Conservation (phyloP, 2,329 filamentous ascomycete species). For the Aspergillus sp. region DNA sequence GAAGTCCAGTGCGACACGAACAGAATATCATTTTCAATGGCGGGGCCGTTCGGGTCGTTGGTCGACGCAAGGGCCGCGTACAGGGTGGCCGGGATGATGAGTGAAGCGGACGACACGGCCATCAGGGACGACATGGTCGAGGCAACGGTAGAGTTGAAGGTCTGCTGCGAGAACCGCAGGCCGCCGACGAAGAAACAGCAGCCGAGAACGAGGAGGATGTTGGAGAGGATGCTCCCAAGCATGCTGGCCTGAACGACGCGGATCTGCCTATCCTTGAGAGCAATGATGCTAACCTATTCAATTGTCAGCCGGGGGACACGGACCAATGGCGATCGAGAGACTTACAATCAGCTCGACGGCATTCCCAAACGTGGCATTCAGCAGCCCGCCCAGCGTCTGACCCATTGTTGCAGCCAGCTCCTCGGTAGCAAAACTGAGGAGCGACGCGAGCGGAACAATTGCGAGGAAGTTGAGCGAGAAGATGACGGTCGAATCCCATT, state of each 20-base stretch:
- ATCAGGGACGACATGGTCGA: slow-evolving; percentile 57
- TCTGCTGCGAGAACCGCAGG: slow-evolving; percentile 59
- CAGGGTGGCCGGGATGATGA: slow-evolving; percentile 69
- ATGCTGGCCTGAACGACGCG: slow-evolving; percentile 96
- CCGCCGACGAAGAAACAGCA: slow-evolving; percentile 74
- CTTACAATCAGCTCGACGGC: slow-evolving; percentile 59
- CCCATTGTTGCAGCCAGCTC: slow-evolving; percentile 52
- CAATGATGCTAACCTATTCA: slow-evolving; percentile 76
- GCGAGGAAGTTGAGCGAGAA: slow-evolving; percentile 57
- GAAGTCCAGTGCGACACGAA: slow-evolving; percentile 66
- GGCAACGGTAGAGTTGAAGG: slow-evolving; percentile 42
- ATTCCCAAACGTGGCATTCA: slow-evolving; percentile 60
- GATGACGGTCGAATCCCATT: slow-evolving; percentile 48
- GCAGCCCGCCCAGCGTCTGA: slow-evolving; percentile 52
- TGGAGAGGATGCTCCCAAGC: slow-evolving; percentile 91
- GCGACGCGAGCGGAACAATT: slow-evolving; percentile 52
- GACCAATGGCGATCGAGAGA: not conserved
- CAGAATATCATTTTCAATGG: slow-evolving; percentile 50
- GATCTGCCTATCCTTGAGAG: slow-evolving; percentile 74
- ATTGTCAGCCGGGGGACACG: slow-evolving; percentile 1
- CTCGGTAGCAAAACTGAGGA: slow-evolving; percentile 57
- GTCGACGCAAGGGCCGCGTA: slow-evolving; percentile 52
- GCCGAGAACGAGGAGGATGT: slow-evolving; percentile 76
- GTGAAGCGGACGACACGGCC: slow-evolving; percentile 64
- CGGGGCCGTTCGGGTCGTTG: slow-evolving; percentile 14